Evolutionary conservation across 441 rosid species (phyloP).

Genomic region (Gossypium gossypioides): DNA sequence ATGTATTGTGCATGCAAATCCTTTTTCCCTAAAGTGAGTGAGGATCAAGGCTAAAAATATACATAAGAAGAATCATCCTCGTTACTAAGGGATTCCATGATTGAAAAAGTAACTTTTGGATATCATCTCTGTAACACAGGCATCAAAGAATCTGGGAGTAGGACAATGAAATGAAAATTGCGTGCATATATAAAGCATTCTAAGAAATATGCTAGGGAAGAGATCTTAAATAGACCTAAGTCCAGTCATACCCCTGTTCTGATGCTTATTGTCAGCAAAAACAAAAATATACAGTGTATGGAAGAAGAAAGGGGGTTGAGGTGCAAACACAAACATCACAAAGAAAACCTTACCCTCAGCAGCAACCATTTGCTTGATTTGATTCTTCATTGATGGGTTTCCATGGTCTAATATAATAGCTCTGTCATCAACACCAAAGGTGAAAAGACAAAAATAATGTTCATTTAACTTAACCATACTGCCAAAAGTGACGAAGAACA

Average conservation of each 20-base stretch:
- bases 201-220: not conserved
- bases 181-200: not conserved
- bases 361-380: conserved; percentile 61
- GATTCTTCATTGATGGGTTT: conserved; percentile 64
- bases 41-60: not conserved
- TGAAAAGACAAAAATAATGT: not conserved
- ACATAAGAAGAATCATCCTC: not conserved
- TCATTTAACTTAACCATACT: not conserved
- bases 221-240: conserved; percentile 1
- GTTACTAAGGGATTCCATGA: not conserved
- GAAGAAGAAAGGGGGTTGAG: not conserved
- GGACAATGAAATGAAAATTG: not conserved
- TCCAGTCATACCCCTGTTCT: not conserved
- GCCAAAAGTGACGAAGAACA: not conserved
- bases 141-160: not conserved
- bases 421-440: conserved; percentile 40
- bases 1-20: not conserved
- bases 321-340: not conserved
- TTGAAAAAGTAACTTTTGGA: not conserved
- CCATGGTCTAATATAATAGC: conserved; percentile 85
- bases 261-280: not conserved
- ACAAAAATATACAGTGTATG: not conserved
- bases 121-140: not conserved
- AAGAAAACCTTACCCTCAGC: conserved; percentile 61
- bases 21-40: not conserved